Evolutionary conservation across 2,329 filamentous ascomycete species (phyloP).

Genomic region (Emmonsiellopsis sp.): DNA sequence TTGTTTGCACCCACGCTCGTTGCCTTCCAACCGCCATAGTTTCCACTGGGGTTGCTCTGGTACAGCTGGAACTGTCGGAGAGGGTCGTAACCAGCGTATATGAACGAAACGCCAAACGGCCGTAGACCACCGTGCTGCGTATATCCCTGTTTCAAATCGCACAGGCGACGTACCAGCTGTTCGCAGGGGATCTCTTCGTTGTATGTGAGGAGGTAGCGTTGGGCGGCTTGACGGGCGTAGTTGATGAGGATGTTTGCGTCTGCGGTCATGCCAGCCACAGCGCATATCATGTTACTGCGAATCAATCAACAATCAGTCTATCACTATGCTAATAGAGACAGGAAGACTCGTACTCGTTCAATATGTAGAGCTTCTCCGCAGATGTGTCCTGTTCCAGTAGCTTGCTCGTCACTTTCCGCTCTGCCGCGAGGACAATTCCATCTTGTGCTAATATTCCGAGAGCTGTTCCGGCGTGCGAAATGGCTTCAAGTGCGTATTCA

Average conservation of each 20-base stretch:
- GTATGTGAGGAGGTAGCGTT: slow-evolving; percentile 96
- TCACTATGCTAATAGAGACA: neutral
- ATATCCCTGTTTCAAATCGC: slow-evolving; percentile 98
- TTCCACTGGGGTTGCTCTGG: slow-evolving; percentile 96
- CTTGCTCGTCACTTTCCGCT: slow-evolving; percentile 99
- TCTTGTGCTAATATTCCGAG: slow-evolving; percentile 95
- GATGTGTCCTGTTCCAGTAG: slow-evolving; percentile 98
- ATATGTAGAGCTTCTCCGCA: slow-evolving; percentile 98
- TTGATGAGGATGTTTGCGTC: slow-evolving; percentile 99
- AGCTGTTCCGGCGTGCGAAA: slow-evolving; percentile 94
- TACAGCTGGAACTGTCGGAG: slow-evolving; percentile 97
- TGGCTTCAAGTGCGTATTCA: slow-evolving; percentile 97
- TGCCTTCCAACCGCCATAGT: slow-evolving; percentile 99
- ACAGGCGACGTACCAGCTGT: slow-evolving; percentile 90
- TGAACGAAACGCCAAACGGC: slow-evolving; percentile 97
- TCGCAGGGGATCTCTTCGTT: slow-evolving; percentile 99
- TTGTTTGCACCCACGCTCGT: slow-evolving; percentile 98
- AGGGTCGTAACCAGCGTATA: slow-evolving; percentile 96
- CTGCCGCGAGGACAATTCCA: slow-evolving; percentile 94
- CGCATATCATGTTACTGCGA: slow-evolving; percentile 96
- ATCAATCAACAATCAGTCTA: neutral
- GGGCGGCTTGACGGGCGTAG: slow-evolving; percentile 92
- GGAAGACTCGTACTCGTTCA: slow-evolving; percentile 72
- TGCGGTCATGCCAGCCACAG: slow-evolving; percentile 96
- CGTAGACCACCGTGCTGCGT: slow-evolving; percentile 97